Evolutionary conservation across 495 filamentous ascomycete species (phyloP), one percentile per base, ranked within the genome.

Genomic region (Trichoderma erinaceum): DNA sequence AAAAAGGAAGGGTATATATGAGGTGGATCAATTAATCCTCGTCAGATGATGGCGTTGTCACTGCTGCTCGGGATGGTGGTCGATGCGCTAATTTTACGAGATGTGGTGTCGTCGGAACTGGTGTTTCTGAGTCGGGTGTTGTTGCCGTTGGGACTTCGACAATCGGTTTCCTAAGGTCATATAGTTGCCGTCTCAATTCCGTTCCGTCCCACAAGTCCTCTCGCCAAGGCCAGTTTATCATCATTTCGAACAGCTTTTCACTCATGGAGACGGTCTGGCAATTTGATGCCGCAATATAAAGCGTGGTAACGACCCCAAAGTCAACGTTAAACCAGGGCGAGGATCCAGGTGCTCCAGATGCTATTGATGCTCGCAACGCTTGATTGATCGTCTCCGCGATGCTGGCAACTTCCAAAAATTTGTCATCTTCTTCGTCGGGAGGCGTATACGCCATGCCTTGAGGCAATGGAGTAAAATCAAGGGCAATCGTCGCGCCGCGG

Each of bases 211-310:
- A 61, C 56, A 61, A 15, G 12, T 61, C 56, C 27, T 61, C 56
- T 13, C 56, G 56, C 56, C 56, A 61, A 1, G 56, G 56, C 56
- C 56, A 61, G 56, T 25, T 61, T 12, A 29, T 61, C 56, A 61
- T 61, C 56, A 61, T 61, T 13, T 32, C 56, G 35, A 61, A 61
- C 56, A 61, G 13, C 27, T 61, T 61, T 32, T 61, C 56, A 13
- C 56, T 61, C 56, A 61, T 61, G 12, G 56, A 29, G 12, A 29
- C 25, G 5, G 56, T 61, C 3, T 61, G 35, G 56, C 56, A 61
- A 21, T 61, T 29, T 0, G 56, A 29, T 23, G 56, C 56, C 12
- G 56, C 56, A 8, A 61, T 27, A 10, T 61, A 61, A 4, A 61
- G 25, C 56, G 56, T 61, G 12, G 56, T 61, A 12, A 61, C 16